A percentile compares a stretch with the other conserved stretches of the same genome.
Conservation (phyloP, 2,329 filamentous ascomycete genomes). For the Pseudogymnoascus sp. region DNA sequence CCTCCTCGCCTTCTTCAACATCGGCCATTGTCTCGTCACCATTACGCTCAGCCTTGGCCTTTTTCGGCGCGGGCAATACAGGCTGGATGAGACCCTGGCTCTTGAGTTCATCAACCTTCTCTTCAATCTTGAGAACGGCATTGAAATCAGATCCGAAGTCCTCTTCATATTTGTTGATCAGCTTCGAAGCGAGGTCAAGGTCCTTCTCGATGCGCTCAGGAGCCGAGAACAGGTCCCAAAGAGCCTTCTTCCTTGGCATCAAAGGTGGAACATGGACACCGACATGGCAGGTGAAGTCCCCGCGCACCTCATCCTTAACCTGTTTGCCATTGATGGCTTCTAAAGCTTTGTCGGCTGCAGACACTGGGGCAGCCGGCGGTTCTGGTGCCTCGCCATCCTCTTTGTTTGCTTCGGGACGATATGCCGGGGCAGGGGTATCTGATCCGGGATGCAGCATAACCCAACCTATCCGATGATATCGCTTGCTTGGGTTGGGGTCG, state of each 20-base stretch:
- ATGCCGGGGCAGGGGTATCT: slow-evolving; percentile 53
- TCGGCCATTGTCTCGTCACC: slow-evolving; percentile 57
- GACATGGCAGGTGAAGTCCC: slow-evolving; percentile 95
- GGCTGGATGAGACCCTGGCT: slow-evolving; percentile 71
- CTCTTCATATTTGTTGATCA: slow-evolving; percentile 77
- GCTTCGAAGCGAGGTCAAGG: slow-evolving; percentile 69
- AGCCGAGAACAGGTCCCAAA: slow-evolving; percentile 94
- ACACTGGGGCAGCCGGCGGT: slow-evolving; percentile 35
- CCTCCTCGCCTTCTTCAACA: slow-evolving; percentile 75
- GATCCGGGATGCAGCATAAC: slow-evolving; percentile 83
- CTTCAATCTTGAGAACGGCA: slow-evolving; percentile 72
- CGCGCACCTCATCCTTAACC: slow-evolving; percentile 85
- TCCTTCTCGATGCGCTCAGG: slow-evolving; percentile 92
- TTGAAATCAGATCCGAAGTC: slow-evolving; percentile 73
- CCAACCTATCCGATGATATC: slow-evolving; percentile 97
- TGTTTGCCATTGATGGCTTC: slow-evolving; percentile 97
- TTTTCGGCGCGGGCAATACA: slow-evolving; percentile 42
- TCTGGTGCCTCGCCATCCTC: slow-evolving; percentile 44
- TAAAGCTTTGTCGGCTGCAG: slow-evolving; percentile 75
- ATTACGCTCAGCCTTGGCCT: slow-evolving; percentile 52
- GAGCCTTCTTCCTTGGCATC: slow-evolving; percentile 82
- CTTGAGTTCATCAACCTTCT: slow-evolving; percentile 74
- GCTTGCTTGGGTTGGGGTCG: slow-evolving; percentile 93
- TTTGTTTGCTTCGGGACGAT: slow-evolving; percentile 63
- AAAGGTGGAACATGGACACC: slow-evolving; percentile 87